A percentile compares a stretch with the other conserved stretches of the same genome.
Conservation (phyloP, 495 filamentous ascomycete species). For the Aspergillus sclerotioniger region DNA sequence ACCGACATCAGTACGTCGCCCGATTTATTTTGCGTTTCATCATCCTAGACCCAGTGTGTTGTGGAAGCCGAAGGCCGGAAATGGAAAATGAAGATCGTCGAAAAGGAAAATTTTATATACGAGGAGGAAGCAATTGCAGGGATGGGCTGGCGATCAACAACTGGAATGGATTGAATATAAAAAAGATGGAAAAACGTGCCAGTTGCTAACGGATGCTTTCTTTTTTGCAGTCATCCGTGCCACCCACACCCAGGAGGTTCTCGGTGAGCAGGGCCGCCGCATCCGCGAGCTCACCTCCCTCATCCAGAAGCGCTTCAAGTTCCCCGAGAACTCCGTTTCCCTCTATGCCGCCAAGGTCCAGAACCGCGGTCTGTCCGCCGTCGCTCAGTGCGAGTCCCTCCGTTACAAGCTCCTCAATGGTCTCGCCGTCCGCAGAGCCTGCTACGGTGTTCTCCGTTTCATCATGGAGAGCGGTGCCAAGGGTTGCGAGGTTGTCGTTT, state of each 20-base stretch:
- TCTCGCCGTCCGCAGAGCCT: conserved; percentile 93
- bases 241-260: conserved; percentile 99
- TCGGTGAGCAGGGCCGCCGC: conserved; percentile 98
- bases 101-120: background rate
- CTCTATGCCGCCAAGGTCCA: conserved; percentile 99
- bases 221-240: conserved; percentile 80
- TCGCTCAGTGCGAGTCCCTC: conserved; percentile 99
- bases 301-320: conserved; percentile 99
- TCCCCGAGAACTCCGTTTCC: conserved; percentile 99
- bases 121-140: no score
- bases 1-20: conserved; percentile 87
- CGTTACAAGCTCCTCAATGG: conserved; percentile 99
- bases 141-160: no score
- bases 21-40: conserved; percentile 20
- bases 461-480: conserved; percentile 99
- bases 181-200: background rate
- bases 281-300: conserved; percentile 99
- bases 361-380: conserved; percentile 98
- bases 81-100: background rate
- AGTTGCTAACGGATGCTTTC: conserved; percentile 40
- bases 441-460: conserved; percentile 99
- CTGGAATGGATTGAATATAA: background rate
- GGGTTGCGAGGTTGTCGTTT: conserved; percentile 99
- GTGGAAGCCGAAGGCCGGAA: conserved; percentile 8
- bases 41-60: conserved; percentile 1